phyloP scores from a whole-genome alignment of 192 early-diverging fungal genomes.

The Umbelopsis sp. region DNA sequence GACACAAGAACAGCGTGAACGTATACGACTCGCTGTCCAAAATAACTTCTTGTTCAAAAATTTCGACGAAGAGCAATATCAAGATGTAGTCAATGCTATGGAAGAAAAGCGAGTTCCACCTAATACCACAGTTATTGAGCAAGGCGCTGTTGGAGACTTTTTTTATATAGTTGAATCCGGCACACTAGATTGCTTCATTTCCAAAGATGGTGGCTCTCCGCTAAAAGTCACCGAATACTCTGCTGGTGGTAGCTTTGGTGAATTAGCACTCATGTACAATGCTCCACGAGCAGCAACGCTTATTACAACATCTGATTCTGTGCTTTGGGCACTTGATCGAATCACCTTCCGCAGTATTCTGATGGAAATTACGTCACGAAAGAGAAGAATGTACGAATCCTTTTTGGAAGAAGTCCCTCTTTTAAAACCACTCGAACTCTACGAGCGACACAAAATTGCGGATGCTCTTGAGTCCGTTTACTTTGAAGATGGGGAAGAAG shows the following conservation, averaged over 20 bases:
- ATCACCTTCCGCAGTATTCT: constrained; percentile 95
- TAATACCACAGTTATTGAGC: constrained; percentile 83
- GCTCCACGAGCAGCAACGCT: constrained; percentile 97
- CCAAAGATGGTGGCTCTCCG: constrained; percentile 61
- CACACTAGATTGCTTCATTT: constrained; percentile 86
- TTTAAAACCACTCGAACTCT: constrained; percentile 87
- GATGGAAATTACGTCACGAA: constrained; percentile 97
- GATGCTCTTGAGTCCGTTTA: constrained; percentile 92
- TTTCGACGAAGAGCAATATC: constrained; percentile 94
- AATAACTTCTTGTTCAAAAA: constrained; percentile 95
- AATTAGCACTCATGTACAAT: constrained; percentile 99
- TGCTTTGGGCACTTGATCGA: constrained; percentile 97
- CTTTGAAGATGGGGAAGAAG: constrained; percentile 82
- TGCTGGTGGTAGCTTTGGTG: constrained; percentile 93
- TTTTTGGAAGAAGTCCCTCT: constrained; percentile 93
- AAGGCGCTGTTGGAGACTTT: constrained; percentile 96
- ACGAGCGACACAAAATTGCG: constrained; percentile 98
- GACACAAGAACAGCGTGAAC: constrained; percentile 78
- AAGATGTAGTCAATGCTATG: constrained; percentile 97
- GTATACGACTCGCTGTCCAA: constrained; percentile 78
- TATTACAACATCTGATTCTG: constrained; percentile 75
- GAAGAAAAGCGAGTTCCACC: constrained; percentile 81
- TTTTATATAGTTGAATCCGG: constrained; percentile 98
- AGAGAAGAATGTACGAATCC: constrained; percentile 94
- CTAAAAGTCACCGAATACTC: constrained; percentile 80